Evolutionary conservation across 1,284 basidiomycete genomes (phyloP).

Genomic region (Sanghuangporus weigelae): DNA sequence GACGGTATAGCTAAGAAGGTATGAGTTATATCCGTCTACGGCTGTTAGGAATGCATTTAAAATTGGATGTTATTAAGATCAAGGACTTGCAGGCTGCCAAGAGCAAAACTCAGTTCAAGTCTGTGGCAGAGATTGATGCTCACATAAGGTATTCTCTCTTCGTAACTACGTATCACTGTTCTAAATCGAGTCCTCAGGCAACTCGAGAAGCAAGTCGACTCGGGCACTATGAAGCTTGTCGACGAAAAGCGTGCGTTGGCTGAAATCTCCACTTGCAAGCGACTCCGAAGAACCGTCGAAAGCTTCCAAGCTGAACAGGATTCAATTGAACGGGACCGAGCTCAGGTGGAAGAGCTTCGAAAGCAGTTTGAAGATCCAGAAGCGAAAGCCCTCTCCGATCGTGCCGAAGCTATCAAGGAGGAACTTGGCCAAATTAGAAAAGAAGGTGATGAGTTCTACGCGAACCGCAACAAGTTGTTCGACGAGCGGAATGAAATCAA

Average conservation of each 20-base stretch:
- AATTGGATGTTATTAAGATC: conserved; percentile 41
- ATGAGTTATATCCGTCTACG: conserved; percentile 17
- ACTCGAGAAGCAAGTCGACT: conserved; percentile 87
- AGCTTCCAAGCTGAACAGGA: conserved; percentile 76
- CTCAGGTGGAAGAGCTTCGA: conserved; percentile 74
- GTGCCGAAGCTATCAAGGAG: conserved; percentile 78
- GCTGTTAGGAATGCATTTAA: neutral
- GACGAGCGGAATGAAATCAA: conserved; percentile 83
- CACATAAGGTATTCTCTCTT: conserved; percentile 66
- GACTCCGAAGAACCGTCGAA: conserved; percentile 70
- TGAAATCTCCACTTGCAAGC: conserved; percentile 77
- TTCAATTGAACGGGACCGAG: conserved; percentile 78
- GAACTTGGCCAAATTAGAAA: conserved; percentile 87
- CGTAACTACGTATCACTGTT: neutral
- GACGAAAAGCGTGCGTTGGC: conserved; percentile 94
- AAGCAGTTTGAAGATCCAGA: conserved; percentile 91
- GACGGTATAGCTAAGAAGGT: conserved; percentile 85
- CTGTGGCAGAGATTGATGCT: conserved; percentile 82
- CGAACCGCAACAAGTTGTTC: conserved; percentile 78
- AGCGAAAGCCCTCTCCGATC: conserved; percentile 75
- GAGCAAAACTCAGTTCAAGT: conserved; percentile 81
- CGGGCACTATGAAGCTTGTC: conserved; percentile 87
- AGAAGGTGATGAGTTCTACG: conserved; percentile 82
- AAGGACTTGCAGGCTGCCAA: conserved; percentile 86
- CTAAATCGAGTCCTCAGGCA: conserved; percentile 41